Evolutionary conservation across 306 rosid species (phyloP).

Genomic region (Gleditsia sinensis): DNA sequence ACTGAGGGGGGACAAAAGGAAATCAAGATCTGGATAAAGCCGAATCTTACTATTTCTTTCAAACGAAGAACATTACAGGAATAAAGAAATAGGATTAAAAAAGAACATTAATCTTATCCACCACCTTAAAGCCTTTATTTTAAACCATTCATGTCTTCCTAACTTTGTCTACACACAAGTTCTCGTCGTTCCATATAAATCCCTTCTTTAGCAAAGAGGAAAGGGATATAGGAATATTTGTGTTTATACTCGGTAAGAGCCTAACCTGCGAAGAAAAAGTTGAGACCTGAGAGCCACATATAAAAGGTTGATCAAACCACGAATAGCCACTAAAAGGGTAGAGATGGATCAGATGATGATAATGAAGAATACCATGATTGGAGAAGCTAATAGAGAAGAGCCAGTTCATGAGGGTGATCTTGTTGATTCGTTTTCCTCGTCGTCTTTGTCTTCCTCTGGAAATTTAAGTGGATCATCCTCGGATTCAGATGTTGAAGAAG

Average conservation of each 20-base stretch:
- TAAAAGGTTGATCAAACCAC: no score
- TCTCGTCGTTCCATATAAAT: conserved; percentile 21
- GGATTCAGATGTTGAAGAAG: conserved; percentile 45
- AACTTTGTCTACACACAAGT: neutral
- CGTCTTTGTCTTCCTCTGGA: conserved; percentile 17
- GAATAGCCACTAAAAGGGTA: no score
- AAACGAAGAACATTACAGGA: neutral
- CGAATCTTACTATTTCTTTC: conserved; percentile 48
- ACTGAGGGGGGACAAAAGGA: conserved; percentile 25
- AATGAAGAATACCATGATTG: conserved; percentile 2
- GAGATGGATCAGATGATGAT: conserved; percentile 3
- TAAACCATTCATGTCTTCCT: conserved; percentile 22
- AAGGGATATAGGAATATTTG: no score
- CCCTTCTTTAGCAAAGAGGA: neutral
- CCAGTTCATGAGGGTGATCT: conserved; percentile 17
- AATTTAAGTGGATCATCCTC: conserved; percentile 30
- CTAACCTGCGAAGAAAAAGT: no score
- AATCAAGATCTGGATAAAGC: conserved; percentile 40
- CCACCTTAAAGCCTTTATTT: conserved; percentile 24
- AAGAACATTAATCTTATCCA: conserved; percentile 42
- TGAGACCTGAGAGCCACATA: no score
- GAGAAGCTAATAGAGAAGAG: neutral
- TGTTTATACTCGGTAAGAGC: neutral
- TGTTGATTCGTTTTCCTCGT: conserved; percentile 16
- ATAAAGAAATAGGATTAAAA: neutral